Evolutionary conservation across 2,329 filamentous ascomycete genomes (phyloP).

Genomic region (Scortechinia acanthostroma): DNA sequence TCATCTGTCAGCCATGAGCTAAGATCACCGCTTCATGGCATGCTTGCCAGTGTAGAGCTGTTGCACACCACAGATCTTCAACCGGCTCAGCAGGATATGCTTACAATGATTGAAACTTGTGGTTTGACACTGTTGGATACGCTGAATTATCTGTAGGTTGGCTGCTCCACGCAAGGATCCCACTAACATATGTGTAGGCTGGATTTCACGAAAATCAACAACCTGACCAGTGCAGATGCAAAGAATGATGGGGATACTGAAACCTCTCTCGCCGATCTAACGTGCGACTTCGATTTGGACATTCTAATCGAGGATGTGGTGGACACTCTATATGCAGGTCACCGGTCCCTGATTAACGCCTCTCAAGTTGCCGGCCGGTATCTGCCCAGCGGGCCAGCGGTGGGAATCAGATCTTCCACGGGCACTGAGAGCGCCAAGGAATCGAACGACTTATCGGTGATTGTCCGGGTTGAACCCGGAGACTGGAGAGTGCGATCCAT

Average conservation of each 20-base stretch:
- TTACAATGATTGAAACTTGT: constrained; percentile 34
- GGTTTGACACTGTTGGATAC: constrained; percentile 39
- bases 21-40: constrained; percentile 46
- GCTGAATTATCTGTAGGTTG: constrained; percentile 29
- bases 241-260: not conserved
- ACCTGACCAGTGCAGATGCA: not conserved
- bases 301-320: not conserved
- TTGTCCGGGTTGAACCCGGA: not conserved
- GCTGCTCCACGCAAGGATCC: not conserved
- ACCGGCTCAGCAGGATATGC: constrained; percentile 29
- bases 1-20: constrained; percentile 52
- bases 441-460: not conserved
- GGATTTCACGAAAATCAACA: constrained; percentile 22
- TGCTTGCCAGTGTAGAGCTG: constrained; percentile 41
- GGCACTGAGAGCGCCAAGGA: not conserved
- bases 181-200: constrained; percentile 10
- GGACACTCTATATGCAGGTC: not conserved
- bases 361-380: not conserved
- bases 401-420: not conserved
- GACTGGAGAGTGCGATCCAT: not conserved
- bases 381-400: not conserved
- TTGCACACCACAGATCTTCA: constrained; percentile 30
- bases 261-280: not conserved
- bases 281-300: not conserved
- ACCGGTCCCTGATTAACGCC: not conserved